phyloP scores from a whole-genome alignment of 495 filamentous ascomycete species.

The Penicillium taxi region DNA sequence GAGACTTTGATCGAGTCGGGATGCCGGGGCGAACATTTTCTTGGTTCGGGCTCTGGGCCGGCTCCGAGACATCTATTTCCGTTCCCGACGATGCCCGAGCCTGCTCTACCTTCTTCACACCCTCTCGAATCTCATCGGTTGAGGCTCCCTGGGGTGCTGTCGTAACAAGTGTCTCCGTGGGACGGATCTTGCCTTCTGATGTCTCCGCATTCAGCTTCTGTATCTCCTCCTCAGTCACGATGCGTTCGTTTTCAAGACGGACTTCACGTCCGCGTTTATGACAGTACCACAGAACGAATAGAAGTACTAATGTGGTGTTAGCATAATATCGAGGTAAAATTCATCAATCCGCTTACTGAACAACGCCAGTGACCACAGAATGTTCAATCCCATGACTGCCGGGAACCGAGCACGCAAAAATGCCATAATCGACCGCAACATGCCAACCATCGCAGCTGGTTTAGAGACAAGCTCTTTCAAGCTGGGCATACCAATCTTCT shows the following conservation, averaged over 20 bases:
- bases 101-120: constrained; percentile 33
- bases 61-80: constrained; percentile 7
- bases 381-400: constrained; percentile 73
- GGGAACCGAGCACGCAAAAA: constrained; percentile 79
- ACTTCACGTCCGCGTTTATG: constrained; percentile 86
- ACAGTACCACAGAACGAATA: constrained; percentile 95
- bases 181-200: constrained; percentile 26
- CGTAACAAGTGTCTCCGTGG: constrained; percentile 37
- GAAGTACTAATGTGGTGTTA: constrained; percentile 48
- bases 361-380: constrained; percentile 75
- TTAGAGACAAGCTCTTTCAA: constrained; percentile 78
- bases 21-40: constrained; percentile 6
- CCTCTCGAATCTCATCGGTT: constrained; percentile 32
- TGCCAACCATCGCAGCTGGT: constrained; percentile 69
- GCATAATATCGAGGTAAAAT: not conserved
- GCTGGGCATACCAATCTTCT: constrained; percentile 49
- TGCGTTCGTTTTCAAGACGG: constrained; percentile 62
- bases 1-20: constrained; percentile 29
- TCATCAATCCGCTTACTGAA: constrained; percentile 53
- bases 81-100: constrained; percentile 19
- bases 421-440: constrained; percentile 79
- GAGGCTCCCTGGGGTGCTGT: constrained; percentile 41
- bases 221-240: constrained; percentile 45
- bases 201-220: constrained; percentile 33
- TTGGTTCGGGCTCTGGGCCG: constrained; percentile 4